Evolutionary conservation across 139 green algal genomes (phyloP), one percentile per base, ranked within the genome.

Genomic region (Chlorella sp.): DNA sequence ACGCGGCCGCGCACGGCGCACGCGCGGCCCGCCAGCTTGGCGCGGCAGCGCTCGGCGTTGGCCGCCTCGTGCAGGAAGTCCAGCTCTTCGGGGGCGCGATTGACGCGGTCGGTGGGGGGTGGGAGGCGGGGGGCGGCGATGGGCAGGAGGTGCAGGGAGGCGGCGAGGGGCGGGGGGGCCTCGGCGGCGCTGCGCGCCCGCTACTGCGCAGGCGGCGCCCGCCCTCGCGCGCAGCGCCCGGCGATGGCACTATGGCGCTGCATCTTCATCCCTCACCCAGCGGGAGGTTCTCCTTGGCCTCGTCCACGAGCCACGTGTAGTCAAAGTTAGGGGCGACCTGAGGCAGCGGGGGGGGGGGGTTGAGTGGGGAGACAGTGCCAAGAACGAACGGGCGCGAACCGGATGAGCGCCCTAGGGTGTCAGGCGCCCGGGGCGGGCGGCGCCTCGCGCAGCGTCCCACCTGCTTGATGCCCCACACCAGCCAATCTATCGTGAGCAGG

Each of bases 281-380:
- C 8, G 43, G 75, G 59, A 98, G 86, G 76, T 93, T 94, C 25
- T 90, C 67, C 75, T 89, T 80, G 12, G 92, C 82, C 82, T 98
- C 94, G 5, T 95, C 86, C 29, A 98, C 91, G 41, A 98, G 89
- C 94, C 95, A 98, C 19, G 76, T 61, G 82, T 92, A 92, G 84
- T 94, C 84, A 79, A 88, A 89, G 65, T 80, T 79, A 17, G 90
- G 88, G 40, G 88, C 48, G 17, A 58, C 17, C 48, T n/a, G 17
- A 17, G 17, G 48, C 48, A n/a, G n/a, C n/a, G n/a, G n/a, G n/a
- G n/a, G n/a, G n/a, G n/a, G n/a, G n/a, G n/a, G n/a, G n/a, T n/a
- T n/a, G n/a, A n/a, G n/a, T n/a, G n/a, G n/a, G n/a, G n/a, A n/a
- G n/a, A n/a, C n/a, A n/a, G n/a, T n/a, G n/a, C n/a, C n/a, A n/a